Evolutionary conservation across 2,329 filamentous ascomycete genomes (phyloP).

Genomic region (Beauveria australis): DNA sequence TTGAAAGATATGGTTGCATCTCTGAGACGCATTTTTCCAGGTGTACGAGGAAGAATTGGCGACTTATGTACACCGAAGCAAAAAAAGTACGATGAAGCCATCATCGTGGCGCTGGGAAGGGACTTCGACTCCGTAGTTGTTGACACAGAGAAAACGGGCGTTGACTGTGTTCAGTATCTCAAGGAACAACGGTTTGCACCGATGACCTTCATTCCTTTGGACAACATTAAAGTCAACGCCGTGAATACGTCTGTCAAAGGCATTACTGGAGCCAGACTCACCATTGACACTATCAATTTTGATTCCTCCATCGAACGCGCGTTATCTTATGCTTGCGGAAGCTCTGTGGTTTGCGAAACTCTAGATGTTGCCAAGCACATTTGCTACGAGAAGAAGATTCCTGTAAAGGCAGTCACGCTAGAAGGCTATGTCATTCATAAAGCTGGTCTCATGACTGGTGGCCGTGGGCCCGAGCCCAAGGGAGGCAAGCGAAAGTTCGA

Average conservation of each 20-base stretch:
- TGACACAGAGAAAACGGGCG: conserved; percentile 87
- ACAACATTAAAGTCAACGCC: conserved; percentile 93
- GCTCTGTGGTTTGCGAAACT: conserved; percentile 87
- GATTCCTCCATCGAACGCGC: conserved; percentile 82
- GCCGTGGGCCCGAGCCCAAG: conserved; percentile 68
- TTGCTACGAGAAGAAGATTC: conserved; percentile 74
- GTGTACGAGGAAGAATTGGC: conserved; percentile 82
- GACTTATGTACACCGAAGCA: conserved; percentile 94
- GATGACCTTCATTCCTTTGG: conserved; percentile 90
- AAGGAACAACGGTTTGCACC: conserved; percentile 82
- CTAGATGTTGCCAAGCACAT: conserved; percentile 81
- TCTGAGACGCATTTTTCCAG: conserved; percentile 83
- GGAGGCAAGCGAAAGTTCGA: conserved; percentile 77
- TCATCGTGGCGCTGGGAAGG: conserved; percentile 83
- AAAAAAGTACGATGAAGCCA: conserved; percentile 90
- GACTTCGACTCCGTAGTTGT: conserved; percentile 94
- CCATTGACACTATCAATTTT: conserved; percentile 94
- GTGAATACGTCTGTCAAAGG: conserved; percentile 87
- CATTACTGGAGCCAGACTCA: conserved; percentile 75
- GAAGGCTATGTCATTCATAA: conserved; percentile 98
- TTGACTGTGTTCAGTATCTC: conserved; percentile 89
- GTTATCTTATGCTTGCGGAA: conserved; percentile 90
- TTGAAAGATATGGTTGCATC: conserved; percentile 78
- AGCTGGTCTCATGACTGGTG: conserved; percentile 92
- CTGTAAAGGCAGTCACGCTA: conserved; percentile 88